Evolutionary conservation across 2,329 filamentous ascomycete genomes (phyloP), one percentile per base, ranked within the genome.

Genomic region (Canariomyces notabilis): DNA sequence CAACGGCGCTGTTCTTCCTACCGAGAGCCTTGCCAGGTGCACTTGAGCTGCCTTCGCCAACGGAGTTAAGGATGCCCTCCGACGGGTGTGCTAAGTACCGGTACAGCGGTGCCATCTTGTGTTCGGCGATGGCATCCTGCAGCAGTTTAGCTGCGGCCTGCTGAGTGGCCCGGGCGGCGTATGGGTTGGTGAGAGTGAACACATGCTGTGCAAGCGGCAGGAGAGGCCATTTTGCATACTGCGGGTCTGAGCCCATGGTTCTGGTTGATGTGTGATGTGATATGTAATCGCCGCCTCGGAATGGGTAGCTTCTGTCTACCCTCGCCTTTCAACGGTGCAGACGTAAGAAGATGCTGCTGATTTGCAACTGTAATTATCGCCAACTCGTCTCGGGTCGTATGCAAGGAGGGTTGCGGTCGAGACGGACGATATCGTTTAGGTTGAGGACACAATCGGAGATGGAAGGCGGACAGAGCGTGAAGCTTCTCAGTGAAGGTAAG

Each of bases 101-200:
- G 73, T 93, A 94, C 52, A 94, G 79, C 21, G 87, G 87, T 15
- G 87, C 87, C 85, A 93, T 93, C 73, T 89, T 87, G 67, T 91
- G 77, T 69, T 89, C 80, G 60, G 73, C 71, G 67, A 94, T 91
- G 67, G 85, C 87, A 77, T 90, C 83, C 74, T 90, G 85, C 49
- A 94, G 75, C 51, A 75, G 75, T 69, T 87, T 86, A 56, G 83
- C 75, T 32, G 87, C 81, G 46, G 77, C 69, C 68, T 90, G 81
- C 68, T 90, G 87, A 49, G 76, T 68, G 48, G 71, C 56, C 63
- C 77, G 76, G 50, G 82, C 70, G 58, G 87, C 80, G 57, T 86
- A 84, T 58, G 85, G 80, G 68, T 90, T 90, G 64, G 86, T 89
- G 71, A 93, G 78, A 63, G 84, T 84, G 73, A 93, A 93, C 69